These are phyloP conservation scores for Sporisorium sorghi DNA, from an alignment of 1,284 basidiomycete genomes.

Conservation along the genomic window DNA sequence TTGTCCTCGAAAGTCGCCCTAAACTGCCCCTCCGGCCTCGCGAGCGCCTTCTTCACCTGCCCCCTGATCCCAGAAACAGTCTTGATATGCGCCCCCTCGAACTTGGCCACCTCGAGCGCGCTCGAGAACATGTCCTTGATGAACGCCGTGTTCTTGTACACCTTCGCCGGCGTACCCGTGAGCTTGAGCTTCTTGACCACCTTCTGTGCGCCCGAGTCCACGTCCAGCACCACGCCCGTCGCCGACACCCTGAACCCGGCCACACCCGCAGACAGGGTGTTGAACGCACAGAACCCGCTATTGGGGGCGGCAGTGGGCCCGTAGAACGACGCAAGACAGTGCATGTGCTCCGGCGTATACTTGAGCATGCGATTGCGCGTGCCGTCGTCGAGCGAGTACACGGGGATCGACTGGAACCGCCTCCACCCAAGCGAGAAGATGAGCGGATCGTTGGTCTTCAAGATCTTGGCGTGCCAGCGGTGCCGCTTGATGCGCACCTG, in stretches of 20 bases:
- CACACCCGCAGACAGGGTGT: constrained; percentile 78
- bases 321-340: constrained; percentile 92
- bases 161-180: constrained; percentile 93
- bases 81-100: constrained; percentile 93
- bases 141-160: constrained; percentile 99
- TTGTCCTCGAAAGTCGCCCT: constrained; percentile 99
- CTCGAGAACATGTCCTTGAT: constrained; percentile 96
- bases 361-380: constrained; percentile 95
- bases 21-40: constrained; percentile 94
- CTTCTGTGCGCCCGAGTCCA: constrained; percentile 79
- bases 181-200: constrained; percentile 99
- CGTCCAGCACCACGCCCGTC: constrained; percentile 92
- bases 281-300: constrained; percentile 95
- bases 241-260: constrained; percentile 89
- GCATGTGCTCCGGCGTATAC: constrained; percentile 99
- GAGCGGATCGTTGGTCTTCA: constrained; percentile 97
- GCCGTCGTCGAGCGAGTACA: constrained; percentile 92
- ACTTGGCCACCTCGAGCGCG: constrained; percentile 94
- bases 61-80: constrained; percentile 96
- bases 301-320: constrained; percentile 72
- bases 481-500: constrained; percentile 97
- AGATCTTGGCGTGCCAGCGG: constrained; percentile 89
- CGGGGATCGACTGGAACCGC: constrained; percentile 91
- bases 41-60: constrained; percentile 93
- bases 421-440: constrained; percentile 96